Evolutionary conservation across 2,329 filamentous ascomycete species (phyloP), one percentile per base, ranked within the genome.

Genomic region (Macrophomina tecta): DNA sequence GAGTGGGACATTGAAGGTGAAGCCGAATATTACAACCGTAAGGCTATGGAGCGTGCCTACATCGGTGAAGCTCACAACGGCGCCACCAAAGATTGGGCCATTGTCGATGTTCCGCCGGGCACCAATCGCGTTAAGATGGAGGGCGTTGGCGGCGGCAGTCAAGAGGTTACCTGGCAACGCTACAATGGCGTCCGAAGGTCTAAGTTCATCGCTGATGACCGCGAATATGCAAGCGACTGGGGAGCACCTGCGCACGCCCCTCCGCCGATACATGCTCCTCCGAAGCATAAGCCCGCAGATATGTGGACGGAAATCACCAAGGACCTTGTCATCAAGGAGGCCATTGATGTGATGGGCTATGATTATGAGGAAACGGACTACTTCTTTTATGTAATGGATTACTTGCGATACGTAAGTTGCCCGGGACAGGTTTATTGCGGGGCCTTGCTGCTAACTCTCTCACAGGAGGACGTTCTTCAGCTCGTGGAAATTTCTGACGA

Each of bases 261-360:
- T 3, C 66, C 63, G 16, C 51, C 52, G 16, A 30, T 49, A 12
- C 52, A 42, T n/a, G 49, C 63, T 38, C 69, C 70, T 34, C 70
- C 74, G 36, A 78, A 78, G 67, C 70, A 73, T n/a, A 81, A 80
- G 70, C 72, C 75, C 48, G 76, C 77, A 69, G 82, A 83, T 68
- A 91, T 97, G 82, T 98, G 94, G 94, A 99, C 95, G 0, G 95
- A 98, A 80, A 93, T 99, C 72, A 97, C 94, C 53, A 97, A 97
- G 80, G 94, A 97, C 72, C 81, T 98, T 42, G 92, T 98, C 16
- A 85, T 90, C 67, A 89, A 90, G 63, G 93, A 97, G 76, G 95
- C 95, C 18, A 91, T 98, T 70, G 90, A 97, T 72, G 85, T 90
- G 73, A 82, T 90, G 75, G 92, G 92, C 2, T 98, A 97, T 78